A percentile compares a stretch with the other conserved stretches of the same genome.
phyloP scores from a whole-genome alignment of 2,329 filamentous ascomycete species.

The Anisogramma anomala region DNA sequence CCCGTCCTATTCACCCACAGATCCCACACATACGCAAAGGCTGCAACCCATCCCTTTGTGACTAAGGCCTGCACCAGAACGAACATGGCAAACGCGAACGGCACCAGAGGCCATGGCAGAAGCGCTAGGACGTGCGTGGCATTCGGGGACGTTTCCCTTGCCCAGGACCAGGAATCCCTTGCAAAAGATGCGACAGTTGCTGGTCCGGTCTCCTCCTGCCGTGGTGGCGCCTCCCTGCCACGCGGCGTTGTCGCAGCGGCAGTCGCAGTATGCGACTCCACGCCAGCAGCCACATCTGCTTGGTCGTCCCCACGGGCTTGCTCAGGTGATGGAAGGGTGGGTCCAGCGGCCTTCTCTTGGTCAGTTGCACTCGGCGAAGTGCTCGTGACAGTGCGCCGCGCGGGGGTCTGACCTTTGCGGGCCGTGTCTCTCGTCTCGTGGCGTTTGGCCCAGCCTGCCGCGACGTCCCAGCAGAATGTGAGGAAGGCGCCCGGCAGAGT shows the following conservation, averaged over 20 bases:
- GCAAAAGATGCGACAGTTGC: constrained; percentile 43
- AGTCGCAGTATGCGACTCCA: no score
- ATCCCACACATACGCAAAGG: constrained; percentile 64
- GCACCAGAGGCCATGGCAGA: constrained; percentile 55
- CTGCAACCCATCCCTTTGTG: constrained; percentile 62
- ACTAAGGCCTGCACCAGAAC: constrained; percentile 61
- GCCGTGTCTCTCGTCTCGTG: constrained; percentile 53
- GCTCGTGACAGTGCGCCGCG: constrained; percentile 24
- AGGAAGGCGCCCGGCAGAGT: constrained; percentile 57
- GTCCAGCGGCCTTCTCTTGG: background rate
- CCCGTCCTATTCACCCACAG: constrained; percentile 61
- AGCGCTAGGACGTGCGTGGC: constrained; percentile 52
- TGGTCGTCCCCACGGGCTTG: no score
- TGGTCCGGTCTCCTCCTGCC: constrained; percentile 8
- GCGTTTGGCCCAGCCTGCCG: constrained; percentile 50
- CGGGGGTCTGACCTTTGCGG: constrained; percentile 34
- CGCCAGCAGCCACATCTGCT: no score
- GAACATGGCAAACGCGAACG: constrained; percentile 65
- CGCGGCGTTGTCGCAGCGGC: no score
- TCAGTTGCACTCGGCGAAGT: constrained; percentile 23
- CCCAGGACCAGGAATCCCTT: constrained; percentile 40
- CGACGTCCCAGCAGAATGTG: constrained; percentile 58
- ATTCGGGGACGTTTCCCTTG: constrained; percentile 59
- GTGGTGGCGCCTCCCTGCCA: no score
- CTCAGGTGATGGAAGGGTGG: no score